Evolutionary conservation across 1,284 basidiomycete genomes (phyloP).

Genomic region (Cerrena zonata): DNA sequence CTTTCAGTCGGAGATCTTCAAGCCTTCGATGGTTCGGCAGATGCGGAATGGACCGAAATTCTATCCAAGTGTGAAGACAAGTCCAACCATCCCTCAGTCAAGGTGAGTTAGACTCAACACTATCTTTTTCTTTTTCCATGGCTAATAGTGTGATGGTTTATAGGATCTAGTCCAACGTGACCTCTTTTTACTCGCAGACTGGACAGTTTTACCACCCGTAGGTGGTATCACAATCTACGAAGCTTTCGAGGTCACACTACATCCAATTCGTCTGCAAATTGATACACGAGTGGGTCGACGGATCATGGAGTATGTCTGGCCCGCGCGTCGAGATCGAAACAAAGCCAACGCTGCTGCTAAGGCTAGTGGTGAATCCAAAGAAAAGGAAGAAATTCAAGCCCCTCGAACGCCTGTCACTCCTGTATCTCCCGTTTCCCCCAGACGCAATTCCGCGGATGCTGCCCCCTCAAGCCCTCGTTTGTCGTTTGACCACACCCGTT

Average conservation of each 20-base stretch:
- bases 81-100: constrained; percentile 58
- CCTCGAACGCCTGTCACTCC: constrained; percentile 4
- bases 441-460: constrained; percentile 26
- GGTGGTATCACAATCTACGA: constrained; percentile 92
- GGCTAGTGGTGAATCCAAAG: background rate
- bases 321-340: constrained; percentile 41
- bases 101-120: constrained; percentile 39
- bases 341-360: background rate
- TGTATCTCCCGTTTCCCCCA: constrained; percentile 8
- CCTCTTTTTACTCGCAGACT: constrained; percentile 67
- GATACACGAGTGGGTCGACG: constrained; percentile 78
- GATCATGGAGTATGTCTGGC: constrained; percentile 89
- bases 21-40: constrained; percentile 83
- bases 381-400: background rate
- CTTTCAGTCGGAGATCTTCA: constrained; percentile 74
- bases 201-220: constrained; percentile 82
- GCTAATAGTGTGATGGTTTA: constrained; percentile 10
- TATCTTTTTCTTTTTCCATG: constrained; percentile 4
- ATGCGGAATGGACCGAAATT: constrained; percentile 87
- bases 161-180: constrained; percentile 38
- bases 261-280: constrained; percentile 84
- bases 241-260: constrained; percentile 75
- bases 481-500: constrained; percentile 20
- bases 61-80: constrained; percentile 71
- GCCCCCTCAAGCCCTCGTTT: constrained; percentile 15